Conservation (phyloP, 2,329 filamentous ascomycete genomes). For the Talaromyces pinophilus region DNA sequence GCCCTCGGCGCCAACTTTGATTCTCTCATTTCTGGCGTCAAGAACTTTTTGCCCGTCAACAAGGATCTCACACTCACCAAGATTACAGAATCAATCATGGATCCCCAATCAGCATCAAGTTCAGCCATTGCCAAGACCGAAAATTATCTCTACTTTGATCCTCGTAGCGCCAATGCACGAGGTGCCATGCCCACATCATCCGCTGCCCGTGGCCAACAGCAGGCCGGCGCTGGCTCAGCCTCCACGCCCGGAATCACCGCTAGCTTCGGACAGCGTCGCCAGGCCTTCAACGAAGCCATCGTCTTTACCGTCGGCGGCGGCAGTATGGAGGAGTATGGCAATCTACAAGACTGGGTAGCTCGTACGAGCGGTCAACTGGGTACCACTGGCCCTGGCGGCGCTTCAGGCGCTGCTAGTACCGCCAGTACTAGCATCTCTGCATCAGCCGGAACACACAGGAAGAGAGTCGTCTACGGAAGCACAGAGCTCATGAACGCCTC, state of each 20-base stretch:
- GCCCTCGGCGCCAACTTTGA: constrained; percentile 87
- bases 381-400: constrained; percentile 44
- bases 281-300: constrained; percentile 85
- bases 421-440: constrained; percentile 7
- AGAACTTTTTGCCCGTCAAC: constrained; percentile 96
- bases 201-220: constrained; percentile 47
- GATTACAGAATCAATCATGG: constrained; percentile 98
- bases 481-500: constrained; percentile 70
- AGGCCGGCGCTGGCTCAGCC: constrained; percentile 46
- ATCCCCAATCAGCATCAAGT: constrained; percentile 83
- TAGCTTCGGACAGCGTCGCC: constrained; percentile 85
- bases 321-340: constrained; percentile 98
- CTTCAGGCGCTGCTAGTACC: constrained; percentile 31
- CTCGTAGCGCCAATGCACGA: constrained; percentile 85
- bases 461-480: constrained; percentile 90
- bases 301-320: constrained; percentile 96
- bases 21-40: constrained; percentile 90
- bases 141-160: constrained; percentile 95
- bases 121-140: constrained; percentile 96
- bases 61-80: constrained; percentile 96
- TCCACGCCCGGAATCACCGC: constrained; percentile 69
- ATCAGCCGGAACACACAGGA: constrained; percentile 57
- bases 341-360: constrained; percentile 92
- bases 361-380: constrained; percentile 64
- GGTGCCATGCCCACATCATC: constrained; percentile 86